Percentiles rank a stretch among this genome's conserved stretches.
Conservation (phyloP, 768 basidiomycete genomes). For the Suillus americanus region DNA sequence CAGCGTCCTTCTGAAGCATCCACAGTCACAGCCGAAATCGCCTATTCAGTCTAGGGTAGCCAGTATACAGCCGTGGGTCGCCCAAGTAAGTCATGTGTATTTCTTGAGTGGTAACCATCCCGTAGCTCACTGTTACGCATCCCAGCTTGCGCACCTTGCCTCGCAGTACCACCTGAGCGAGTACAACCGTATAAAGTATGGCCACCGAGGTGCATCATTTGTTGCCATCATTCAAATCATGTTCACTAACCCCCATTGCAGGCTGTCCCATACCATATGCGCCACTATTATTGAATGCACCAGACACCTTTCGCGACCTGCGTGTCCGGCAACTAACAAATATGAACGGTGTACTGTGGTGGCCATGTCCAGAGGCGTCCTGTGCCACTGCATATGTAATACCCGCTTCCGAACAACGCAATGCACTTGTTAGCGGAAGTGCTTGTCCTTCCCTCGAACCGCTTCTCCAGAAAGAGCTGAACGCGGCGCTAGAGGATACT, state of each 20-base stretch:
- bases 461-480: constrained; percentile 48
- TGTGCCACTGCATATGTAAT: constrained; percentile 8
- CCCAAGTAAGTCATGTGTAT: constrained; percentile 17
- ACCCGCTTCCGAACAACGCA: constrained; percentile 23
- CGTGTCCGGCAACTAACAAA: constrained; percentile 48
- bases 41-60: neutral
- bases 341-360: constrained; percentile 45
- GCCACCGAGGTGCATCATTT: constrained; percentile 34
- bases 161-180: constrained; percentile 76
- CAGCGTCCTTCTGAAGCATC: neutral
- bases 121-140: constrained; percentile 1
- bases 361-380: constrained; percentile 34
- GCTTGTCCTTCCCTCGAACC: constrained; percentile 9
- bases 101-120: neutral
- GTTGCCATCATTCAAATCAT: neutral
- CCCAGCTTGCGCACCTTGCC: constrained; percentile 55
- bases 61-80: constrained; percentile 16
- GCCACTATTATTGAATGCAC: constrained; percentile 63
- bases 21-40: neutral
- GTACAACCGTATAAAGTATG: constrained; percentile 70
- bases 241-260: constrained; percentile 20
- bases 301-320: constrained; percentile 55
- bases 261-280: constrained; percentile 59
- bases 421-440: constrained; percentile 19
- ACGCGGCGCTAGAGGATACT: constrained; percentile 53